These are phyloP conservation scores for Tetracladium setigerum DNA, from an alignment of 495 filamentous ascomycete genomes.

Conservation along the genomic window DNA sequence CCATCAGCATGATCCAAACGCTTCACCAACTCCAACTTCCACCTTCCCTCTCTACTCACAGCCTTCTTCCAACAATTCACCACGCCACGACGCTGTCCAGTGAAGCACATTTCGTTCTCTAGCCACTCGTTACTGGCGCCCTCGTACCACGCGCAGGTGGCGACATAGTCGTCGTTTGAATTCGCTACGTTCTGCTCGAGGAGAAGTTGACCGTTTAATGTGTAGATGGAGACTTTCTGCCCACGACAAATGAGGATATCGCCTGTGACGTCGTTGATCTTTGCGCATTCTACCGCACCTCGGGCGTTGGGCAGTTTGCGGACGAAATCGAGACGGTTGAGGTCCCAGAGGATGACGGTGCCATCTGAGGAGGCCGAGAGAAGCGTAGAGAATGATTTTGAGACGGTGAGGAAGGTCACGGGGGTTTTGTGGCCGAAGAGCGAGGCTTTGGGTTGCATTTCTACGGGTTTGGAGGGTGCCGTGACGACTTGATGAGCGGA, in stretches of 20 bases:
- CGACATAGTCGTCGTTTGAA: constrained; percentile 61
- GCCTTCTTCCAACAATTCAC: constrained; percentile 66
- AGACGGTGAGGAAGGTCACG: constrained; percentile 73
- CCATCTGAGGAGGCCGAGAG: constrained; percentile 76
- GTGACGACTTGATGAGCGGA: constrained; percentile 68
- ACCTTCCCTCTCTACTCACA: constrained; percentile 33
- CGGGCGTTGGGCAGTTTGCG: constrained; percentile 54
- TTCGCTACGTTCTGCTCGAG: constrained; percentile 74
- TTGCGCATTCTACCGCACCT: constrained; percentile 55
- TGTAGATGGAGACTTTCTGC: constrained; percentile 67
- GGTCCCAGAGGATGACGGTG: constrained; percentile 82
- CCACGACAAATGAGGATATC: constrained; percentile 80
- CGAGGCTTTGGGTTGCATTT: constrained; percentile 69
- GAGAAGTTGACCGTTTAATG: constrained; percentile 76
- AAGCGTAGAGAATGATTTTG: constrained; percentile 78
- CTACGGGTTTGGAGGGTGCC: constrained; percentile 53
- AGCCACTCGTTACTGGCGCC: constrained; percentile 88
- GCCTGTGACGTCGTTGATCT: constrained; percentile 83
- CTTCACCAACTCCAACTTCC: constrained; percentile 53
- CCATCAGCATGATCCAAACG: constrained; percentile 74
- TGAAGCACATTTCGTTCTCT: constrained; percentile 78
- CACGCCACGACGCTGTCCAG: constrained; percentile 74
- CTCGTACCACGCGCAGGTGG: constrained; percentile 88
- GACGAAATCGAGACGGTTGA: constrained; percentile 82
- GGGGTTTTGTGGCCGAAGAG: constrained; percentile 85